These are phyloP conservation scores for Calonectria naviculata DNA, from an alignment of 2,329 filamentous ascomycete genomes.

Conservation along the genomic window DNA sequence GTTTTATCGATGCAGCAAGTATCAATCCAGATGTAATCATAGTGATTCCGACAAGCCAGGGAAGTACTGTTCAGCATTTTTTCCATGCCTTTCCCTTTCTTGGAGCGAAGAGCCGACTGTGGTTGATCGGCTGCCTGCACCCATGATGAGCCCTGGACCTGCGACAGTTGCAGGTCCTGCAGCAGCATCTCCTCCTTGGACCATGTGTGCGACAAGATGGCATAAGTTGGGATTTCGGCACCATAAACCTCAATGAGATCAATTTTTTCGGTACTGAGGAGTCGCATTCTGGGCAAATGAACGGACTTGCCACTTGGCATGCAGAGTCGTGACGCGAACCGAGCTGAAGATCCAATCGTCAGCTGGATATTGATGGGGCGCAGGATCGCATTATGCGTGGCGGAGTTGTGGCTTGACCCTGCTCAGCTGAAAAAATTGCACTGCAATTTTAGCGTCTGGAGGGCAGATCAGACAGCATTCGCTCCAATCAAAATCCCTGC, in stretches of 20 bases:
- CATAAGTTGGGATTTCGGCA: conserved; percentile 6
- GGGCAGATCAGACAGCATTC: no score
- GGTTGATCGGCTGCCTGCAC: not conserved
- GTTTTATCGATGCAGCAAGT: conserved; percentile 32
- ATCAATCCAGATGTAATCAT: conserved; percentile 25
- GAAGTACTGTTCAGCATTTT: not conserved
- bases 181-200: conserved; percentile 13
- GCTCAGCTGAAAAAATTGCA: no score
- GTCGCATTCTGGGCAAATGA: not conserved
- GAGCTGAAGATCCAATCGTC: not conserved
- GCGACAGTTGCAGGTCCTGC: not conserved
- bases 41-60: not conserved
- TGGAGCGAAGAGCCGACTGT: not conserved
- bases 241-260: not conserved
- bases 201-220: conserved; percentile 22
- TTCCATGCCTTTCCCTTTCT: not conserved
- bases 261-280: not conserved
- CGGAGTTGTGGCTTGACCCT: not conserved
- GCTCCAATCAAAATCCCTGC: no score
- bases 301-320: no score
- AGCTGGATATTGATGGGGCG: not conserved
- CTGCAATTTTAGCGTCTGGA: no score
- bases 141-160: not conserved
- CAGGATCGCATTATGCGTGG: not conserved
- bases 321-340: not conserved